These are phyloP conservation scores for Aspergillus wentii DNA, from an alignment of 495 filamentous ascomycete species.

Conservation along the genomic window DNA sequence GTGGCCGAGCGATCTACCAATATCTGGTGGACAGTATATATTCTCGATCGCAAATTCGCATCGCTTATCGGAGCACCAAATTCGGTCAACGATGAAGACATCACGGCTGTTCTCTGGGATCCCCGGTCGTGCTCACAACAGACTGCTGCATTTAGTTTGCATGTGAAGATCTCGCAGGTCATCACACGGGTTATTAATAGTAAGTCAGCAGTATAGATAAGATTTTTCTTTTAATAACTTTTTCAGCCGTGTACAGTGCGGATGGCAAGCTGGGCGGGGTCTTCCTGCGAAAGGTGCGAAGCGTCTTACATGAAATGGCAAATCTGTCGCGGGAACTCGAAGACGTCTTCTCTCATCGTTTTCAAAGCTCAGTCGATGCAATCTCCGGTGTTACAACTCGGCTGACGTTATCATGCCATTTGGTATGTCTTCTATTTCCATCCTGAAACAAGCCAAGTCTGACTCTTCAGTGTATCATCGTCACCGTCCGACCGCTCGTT, in stretches of 20 bases:
- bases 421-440: conserved; percentile 11
- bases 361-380: conserved; percentile 18
- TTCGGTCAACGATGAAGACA: conserved; percentile 23
- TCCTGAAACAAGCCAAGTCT: background rate
- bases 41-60: conserved; percentile 25
- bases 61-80: conserved; percentile 23
- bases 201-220: conserved; percentile 1
- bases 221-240: background rate
- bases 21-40: conserved; percentile 31
- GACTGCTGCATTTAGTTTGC: conserved; percentile 19
- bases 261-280: conserved; percentile 22
- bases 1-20: conserved; percentile 20
- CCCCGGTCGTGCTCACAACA: conserved; percentile 15
- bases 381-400: conserved; percentile 26
- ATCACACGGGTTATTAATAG: conserved; percentile 20
- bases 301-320: conserved; percentile 20
- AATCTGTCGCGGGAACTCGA: conserved; percentile 22
- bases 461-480: conserved; percentile 22
- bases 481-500: conserved; percentile 27
- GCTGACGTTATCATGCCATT: conserved; percentile 25
- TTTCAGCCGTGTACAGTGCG: conserved; percentile 23
- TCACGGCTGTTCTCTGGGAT: conserved; percentile 19
- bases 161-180: conserved; percentile 25
- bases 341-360: conserved; percentile 21
- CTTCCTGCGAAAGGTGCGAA: conserved; percentile 23